Percentiles rank a stretch among this genome's conserved stretches.
Evolutionary conservation across 129 eudicot species (phyloP).

Genomic region (Solidago caesia): DNA sequence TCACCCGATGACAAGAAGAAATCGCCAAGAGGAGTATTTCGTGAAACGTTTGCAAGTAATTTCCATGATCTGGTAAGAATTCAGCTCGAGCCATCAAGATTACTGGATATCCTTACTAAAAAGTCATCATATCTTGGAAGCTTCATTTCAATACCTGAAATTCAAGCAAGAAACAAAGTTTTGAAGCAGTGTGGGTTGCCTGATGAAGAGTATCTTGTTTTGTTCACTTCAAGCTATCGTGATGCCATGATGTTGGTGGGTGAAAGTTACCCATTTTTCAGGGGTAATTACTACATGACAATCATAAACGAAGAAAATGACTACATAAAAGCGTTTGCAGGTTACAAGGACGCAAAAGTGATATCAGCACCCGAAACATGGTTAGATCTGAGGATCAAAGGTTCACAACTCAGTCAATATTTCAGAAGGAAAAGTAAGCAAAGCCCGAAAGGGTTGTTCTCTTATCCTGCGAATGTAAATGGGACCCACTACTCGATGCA

Average conservation of each 20-base stretch:
- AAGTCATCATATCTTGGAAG: slow-evolving; percentile 56
- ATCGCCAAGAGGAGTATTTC: slow-evolving; percentile 46
- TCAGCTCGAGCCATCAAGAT: slow-evolving; percentile 69
- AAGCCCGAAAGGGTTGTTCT: slow-evolving; percentile 61
- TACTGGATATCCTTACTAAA: slow-evolving; percentile 53
- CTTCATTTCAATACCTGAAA: slow-evolving; percentile 66
- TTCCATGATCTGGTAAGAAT: slow-evolving; percentile 57
- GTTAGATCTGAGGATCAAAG: slow-evolving; percentile 73
- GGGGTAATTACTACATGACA: slow-evolving; percentile 61
- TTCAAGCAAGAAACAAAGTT: slow-evolving; percentile 66
- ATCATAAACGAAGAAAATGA: slow-evolving; percentile 48
- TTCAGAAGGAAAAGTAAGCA: slow-evolving; percentile 65
- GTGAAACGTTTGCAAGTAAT: slow-evolving; percentile 42
- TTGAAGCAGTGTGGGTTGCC: slow-evolving; percentile 67
- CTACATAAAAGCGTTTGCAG: slow-evolving; percentile 51
- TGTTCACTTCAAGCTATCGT: slow-evolving; percentile 49
- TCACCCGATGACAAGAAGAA: slow-evolving; percentile 56
- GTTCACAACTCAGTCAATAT: slow-evolving; percentile 74
- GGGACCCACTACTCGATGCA: slow-evolving; percentile 76
- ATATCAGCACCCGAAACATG: slow-evolving; percentile 54
- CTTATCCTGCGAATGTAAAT: slow-evolving; percentile 56
- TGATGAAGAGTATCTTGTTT: slow-evolving; percentile 62
- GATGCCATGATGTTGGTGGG: slow-evolving; percentile 85
- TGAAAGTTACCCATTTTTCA: slow-evolving; percentile 71
- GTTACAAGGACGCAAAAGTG: slow-evolving; percentile 57